A percentile compares a stretch with the other conserved stretches of the same genome.
Conservation (phyloP, 2,329 filamentous ascomycete genomes). For the Hypoxylon sp. region DNA sequence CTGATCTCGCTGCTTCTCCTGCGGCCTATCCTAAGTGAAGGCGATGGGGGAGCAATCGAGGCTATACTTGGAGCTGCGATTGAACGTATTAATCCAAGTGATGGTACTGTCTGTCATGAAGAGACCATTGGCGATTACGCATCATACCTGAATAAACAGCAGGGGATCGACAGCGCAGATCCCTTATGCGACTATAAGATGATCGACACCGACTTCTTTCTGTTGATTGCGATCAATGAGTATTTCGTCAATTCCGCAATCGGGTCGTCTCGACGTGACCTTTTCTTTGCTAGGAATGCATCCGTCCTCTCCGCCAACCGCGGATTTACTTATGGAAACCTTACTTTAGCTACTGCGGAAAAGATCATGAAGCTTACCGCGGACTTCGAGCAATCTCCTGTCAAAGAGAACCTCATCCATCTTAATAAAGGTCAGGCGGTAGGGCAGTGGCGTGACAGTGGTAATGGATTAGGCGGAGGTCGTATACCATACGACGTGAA, state of each 20-base stretch:
- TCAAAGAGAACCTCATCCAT: constrained; percentile 69
- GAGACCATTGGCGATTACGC: constrained; percentile 77
- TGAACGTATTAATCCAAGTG: constrained; percentile 71
- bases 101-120: constrained; percentile 75
- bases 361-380: constrained; percentile 71
- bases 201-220: constrained; percentile 75
- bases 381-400: constrained; percentile 68
- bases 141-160: constrained; percentile 70
- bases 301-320: constrained; percentile 66
- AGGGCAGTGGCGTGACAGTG: constrained; percentile 75
- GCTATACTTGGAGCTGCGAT: constrained; percentile 73
- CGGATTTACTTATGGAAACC: constrained; percentile 67
- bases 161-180: constrained; percentile 66
- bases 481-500: constrained; percentile 77
- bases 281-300: constrained; percentile 61
- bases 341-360: constrained; percentile 67
- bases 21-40: constrained; percentile 70
- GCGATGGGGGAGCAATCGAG: constrained; percentile 69
- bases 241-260: constrained; percentile 68
- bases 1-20: constrained; percentile 73
- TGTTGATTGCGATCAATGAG: constrained; percentile 70
- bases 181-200: constrained; percentile 72
- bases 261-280: constrained; percentile 57
- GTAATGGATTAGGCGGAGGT: constrained; percentile 72
- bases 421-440: constrained; percentile 68